Evolutionary conservation across 2,329 filamentous ascomycete species (phyloP).

Genomic region (Chaetomiaceae sp.): DNA sequence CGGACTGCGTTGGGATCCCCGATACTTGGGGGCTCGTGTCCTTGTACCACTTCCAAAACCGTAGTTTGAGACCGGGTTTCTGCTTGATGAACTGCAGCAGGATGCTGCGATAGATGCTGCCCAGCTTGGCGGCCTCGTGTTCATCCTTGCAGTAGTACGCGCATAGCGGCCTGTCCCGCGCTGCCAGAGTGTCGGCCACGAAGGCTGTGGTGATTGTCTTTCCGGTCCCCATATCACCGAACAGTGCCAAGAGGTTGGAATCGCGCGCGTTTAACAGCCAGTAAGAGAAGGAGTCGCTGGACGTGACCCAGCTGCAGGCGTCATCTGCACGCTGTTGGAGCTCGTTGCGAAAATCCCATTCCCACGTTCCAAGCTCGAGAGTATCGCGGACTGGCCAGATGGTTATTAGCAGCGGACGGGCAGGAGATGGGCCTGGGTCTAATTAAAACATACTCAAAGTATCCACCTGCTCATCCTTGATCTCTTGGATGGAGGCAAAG

Average conservation of each 20-base stretch:
- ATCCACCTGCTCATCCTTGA: not conserved
- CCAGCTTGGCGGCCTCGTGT: not conserved
- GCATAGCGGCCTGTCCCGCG: not conserved
- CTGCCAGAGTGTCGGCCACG: not conserved
- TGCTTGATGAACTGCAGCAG: slow-evolving; percentile 2
- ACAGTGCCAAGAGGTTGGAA: slow-evolving; percentile 1
- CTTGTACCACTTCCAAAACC: slow-evolving; percentile 9
- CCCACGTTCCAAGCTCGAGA: not conserved
- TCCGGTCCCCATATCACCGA: slow-evolving; percentile 6
- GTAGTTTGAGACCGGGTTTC: not conserved
- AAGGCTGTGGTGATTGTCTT: slow-evolving; percentile 8
- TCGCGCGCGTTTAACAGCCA: not conserved
- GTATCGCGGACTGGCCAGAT: not conserved
- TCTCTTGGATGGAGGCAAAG: not conserved
- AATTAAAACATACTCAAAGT: not conserved
- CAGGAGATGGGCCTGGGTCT: no score
- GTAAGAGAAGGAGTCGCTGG: not conserved
- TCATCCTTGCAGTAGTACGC: slow-evolving; percentile 8
- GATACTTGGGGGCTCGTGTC: not conserved
- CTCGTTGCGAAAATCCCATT: not conserved
- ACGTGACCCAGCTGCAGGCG: not conserved
- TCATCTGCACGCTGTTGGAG: not conserved
- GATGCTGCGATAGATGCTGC: slow-evolving; percentile 10
- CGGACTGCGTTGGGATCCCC: not conserved
- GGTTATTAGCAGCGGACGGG: no score